A percentile compares a stretch with the other conserved stretches of the same genome.
phyloP scores from a whole-genome alignment of 2,329 filamentous ascomycete species.

The Blumeriella jaapii region DNA sequence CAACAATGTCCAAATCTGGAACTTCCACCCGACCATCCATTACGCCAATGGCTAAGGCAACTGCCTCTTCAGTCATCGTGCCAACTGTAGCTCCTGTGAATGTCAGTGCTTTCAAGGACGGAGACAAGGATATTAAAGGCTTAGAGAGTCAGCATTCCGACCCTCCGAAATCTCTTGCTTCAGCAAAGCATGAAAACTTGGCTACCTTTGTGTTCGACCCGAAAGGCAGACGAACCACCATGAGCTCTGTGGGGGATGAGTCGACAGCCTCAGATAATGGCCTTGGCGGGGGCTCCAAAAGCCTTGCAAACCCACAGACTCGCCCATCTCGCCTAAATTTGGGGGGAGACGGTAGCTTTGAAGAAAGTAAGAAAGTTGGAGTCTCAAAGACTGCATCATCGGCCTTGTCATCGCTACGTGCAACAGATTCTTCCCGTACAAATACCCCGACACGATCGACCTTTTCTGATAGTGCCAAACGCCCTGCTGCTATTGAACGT shows the following conservation, averaged over 20 bases:
- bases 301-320: background rate
- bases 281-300: slow-evolving; percentile 4
- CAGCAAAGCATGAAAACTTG: slow-evolving; percentile 9
- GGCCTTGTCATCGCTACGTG: slow-evolving; percentile 22
- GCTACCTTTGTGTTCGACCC: slow-evolving; percentile 15
- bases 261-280: slow-evolving; percentile 17
- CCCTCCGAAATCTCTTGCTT: slow-evolving; percentile 3
- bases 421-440: slow-evolving; percentile 24
- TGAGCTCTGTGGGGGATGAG: slow-evolving; percentile 12
- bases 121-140: slow-evolving; percentile 33
- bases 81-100: slow-evolving; percentile 39
- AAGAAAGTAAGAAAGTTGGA: slow-evolving; percentile 23
- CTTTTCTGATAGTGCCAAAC: slow-evolving; percentile 25
- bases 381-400: slow-evolving; percentile 24
- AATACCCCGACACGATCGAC: slow-evolving; percentile 22
- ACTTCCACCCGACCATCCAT: slow-evolving; percentile 21
- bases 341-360: slow-evolving; percentile 18
- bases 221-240: slow-evolving; percentile 8
- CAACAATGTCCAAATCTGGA: slow-evolving; percentile 21
- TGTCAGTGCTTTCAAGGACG: slow-evolving; percentile 37
- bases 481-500: slow-evolving; percentile 27
- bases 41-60: slow-evolving; percentile 25
- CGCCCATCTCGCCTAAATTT: slow-evolving; percentile 6
- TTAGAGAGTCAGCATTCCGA: slow-evolving; percentile 17
- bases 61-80: slow-evolving; percentile 21